Percentiles rank a stretch among this genome's conserved stretches.
Conservation (phyloP, 75 land plant species). For the Pseudotsuga menziesii region DNA sequence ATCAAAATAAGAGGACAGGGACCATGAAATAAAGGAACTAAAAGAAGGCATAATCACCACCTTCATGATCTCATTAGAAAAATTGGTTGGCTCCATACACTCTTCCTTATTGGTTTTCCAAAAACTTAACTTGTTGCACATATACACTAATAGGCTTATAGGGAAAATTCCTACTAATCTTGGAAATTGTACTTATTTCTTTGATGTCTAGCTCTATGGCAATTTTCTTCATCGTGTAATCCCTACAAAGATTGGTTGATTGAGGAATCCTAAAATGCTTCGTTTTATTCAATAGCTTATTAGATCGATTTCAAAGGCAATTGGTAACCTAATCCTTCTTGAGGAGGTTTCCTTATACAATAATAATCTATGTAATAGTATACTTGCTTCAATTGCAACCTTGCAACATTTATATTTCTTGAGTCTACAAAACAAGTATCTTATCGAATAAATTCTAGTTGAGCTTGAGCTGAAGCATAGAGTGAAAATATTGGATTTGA, state of each 20-base stretch:
- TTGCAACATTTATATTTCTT: constrained; percentile 23
- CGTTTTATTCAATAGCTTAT: no score
- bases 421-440: constrained; percentile 27
- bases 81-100: constrained; percentile 27
- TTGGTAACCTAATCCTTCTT: constrained; percentile 19
- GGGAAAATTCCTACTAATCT: no score
- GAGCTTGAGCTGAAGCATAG: constrained; percentile 24
- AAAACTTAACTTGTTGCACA: no score
- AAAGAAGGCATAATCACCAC: constrained; percentile 9
- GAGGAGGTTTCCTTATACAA: constrained; percentile 28
- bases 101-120: constrained; percentile 20
- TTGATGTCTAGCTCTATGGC: no score
- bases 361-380: constrained; percentile 38
- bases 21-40: constrained; percentile 4
- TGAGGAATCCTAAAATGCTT: no score
- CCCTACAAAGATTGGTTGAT: no score
- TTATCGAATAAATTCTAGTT: constrained; percentile 28
- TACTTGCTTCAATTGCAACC: constrained; percentile 28
- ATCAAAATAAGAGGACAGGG: not conserved
- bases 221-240: no score
- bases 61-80: constrained; percentile 7
- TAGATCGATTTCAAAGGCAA: constrained; percentile 19
- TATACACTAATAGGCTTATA: no score
- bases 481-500: constrained; percentile 30
- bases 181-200: no score